Base-by-base conservation (phyloP, 2,329 filamentous ascomycete genomes). In the Aspergillus ochraceoroseus region DNA sequence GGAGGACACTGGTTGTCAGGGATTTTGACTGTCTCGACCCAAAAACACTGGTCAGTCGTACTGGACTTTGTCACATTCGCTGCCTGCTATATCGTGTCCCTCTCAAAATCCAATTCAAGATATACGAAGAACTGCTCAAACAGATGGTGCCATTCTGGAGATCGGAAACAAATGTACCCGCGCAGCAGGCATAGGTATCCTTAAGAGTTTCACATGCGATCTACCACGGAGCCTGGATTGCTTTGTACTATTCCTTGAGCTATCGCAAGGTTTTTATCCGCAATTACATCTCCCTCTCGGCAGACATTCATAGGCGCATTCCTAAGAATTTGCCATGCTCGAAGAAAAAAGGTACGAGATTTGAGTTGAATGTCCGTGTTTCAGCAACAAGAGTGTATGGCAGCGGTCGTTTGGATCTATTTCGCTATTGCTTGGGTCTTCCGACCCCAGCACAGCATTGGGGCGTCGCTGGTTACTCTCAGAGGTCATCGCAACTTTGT, bases 161-260 rank as follows among this genome's bases (percentile, higher is more conserved):
- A 38, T 49, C 12, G 44, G 45, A 22, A 46, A 30, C 11, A 26
- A 28, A n/a, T 27, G 25, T 6, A 43, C 34, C 11, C 17, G 32
- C 5, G 29, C 38, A 3, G 43, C 31, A 18, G 33, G 44, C 9
- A 25, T 51, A 15, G 42, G 42, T 5, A 45, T 53, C 22, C 38
- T 53, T n/a, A n/a, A 44, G 44, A 13, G 48, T 39, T 14, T 49
- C 39, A 1, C 46, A 53, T 25, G 13, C 32, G 18, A 46, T 53
- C 18, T 53, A 49, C 32, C 50, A 53, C 20, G 50, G 49, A 41
- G 41, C 46, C 8, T 44, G 43, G 1, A 47, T 51, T 36, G 50
- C 44, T 5, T 29, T 50, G 2, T 48, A 41, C 15, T 40, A 48
- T 29, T 51, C 41, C 11, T 32, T 53, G 15, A 43, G 46, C 4